Percentiles rank a stretch among this genome's conserved stretches.
Conservation (phyloP, 129 eudicot genomes). For the Flaveria ramosissima region DNA sequence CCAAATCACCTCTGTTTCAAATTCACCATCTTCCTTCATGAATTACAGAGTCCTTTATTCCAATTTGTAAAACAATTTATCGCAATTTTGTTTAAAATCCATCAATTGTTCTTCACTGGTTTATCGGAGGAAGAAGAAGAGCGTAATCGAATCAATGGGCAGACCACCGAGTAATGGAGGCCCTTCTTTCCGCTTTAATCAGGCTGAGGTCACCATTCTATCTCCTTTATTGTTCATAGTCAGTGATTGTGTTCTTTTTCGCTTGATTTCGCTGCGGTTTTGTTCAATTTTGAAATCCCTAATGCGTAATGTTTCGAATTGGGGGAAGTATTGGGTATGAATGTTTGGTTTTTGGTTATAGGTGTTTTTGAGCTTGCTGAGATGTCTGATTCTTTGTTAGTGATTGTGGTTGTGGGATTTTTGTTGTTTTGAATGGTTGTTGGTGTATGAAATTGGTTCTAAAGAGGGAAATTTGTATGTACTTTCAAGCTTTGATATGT, state of each 20-base stretch:
- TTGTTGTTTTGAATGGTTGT: conserved; percentile 17
- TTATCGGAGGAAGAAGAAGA: conserved; percentile 2
- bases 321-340: background rate
- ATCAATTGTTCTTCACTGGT: conserved; percentile 11
- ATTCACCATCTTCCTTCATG: background rate
- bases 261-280: background rate
- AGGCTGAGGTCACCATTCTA: conserved; percentile 53
- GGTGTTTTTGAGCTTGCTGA: conserved; percentile 1
- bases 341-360: background rate
- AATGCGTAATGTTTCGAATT: conserved; percentile 13
- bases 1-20: conserved; percentile 11
- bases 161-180: conserved; percentile 95
- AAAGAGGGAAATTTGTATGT: conserved; percentile 3
- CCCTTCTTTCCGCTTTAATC: conserved; percentile 84
- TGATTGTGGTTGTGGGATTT: background rate
- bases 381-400: background rate
- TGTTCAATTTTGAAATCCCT: conserved; percentile 10
- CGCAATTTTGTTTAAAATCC: background rate
- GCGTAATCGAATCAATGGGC: conserved; percentile 58
- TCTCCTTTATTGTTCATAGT: background rate
- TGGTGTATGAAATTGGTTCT: background rate
- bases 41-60: too few species aligned
- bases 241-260: background rate
- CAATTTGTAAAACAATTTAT: background rate
- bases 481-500: background rate